These are phyloP conservation scores for Cercospora zeina DNA, from an alignment of 2,329 filamentous ascomycete species.

Conservation along the genomic window DNA sequence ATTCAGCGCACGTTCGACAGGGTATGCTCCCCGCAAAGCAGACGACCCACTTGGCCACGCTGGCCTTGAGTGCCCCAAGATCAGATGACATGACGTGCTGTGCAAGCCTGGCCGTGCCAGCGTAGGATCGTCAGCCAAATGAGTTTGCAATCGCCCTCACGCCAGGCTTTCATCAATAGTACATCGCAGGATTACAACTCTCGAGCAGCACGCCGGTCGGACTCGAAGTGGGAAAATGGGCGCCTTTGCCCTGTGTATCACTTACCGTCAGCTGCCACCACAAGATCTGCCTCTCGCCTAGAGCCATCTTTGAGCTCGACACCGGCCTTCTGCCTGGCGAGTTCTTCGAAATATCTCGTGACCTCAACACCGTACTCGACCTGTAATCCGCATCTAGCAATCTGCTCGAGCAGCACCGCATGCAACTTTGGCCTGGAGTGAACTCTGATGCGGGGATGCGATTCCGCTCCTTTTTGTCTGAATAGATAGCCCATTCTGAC, in stretches of 20 bases:
- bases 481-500: neutral
- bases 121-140: no score
- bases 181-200: no score
- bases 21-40: neutral
- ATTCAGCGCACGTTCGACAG: neutral
- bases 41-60: neutral
- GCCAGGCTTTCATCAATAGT: no score
- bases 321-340: conserved; percentile 33
- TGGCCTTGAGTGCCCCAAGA: neutral
- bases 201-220: no score
- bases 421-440: neutral
- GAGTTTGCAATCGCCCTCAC: no score
- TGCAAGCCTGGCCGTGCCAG: neutral
- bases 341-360: conserved; percentile 51
- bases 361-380: conserved; percentile 47
- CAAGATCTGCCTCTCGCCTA: conserved; percentile 46
- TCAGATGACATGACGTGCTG: neutral
- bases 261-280: conserved; percentile 44
- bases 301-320: conserved; percentile 43
- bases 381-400: conserved; percentile 47
- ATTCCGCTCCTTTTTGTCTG: neutral
- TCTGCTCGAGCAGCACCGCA: conserved; percentile 53
- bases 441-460: neutral
- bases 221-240: neutral
- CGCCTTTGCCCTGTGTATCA: conserved; percentile 32